These are phyloP conservation scores for Rhizopogon vesiculosus DNA, from an alignment of 768 basidiomycete genomes.

Conservation along the genomic window DNA sequence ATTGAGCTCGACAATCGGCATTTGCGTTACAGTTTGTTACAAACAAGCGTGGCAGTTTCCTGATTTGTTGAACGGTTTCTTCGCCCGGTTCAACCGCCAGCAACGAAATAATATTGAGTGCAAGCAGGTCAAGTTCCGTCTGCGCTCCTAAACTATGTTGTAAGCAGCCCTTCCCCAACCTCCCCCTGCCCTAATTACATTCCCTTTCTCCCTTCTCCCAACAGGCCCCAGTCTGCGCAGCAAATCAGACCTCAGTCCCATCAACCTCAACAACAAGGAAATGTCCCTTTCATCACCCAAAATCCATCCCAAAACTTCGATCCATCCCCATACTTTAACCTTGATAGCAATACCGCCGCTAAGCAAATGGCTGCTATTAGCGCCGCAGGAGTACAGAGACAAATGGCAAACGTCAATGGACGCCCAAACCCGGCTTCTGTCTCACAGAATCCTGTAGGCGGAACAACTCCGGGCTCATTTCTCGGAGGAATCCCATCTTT, in stretches of 20 bases:
- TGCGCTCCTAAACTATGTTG: slow-evolving; percentile 26
- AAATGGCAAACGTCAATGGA: slow-evolving; percentile 55
- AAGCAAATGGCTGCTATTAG: slow-evolving; percentile 82
- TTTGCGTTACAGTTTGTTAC: not conserved
- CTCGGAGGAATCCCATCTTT: slow-evolving; percentile 52
- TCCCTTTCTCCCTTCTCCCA: not conserved
- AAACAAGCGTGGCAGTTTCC: not conserved
- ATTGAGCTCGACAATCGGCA: slow-evolving; percentile 4
- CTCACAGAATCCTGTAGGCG: slow-evolving; percentile 34
- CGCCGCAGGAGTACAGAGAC: slow-evolving; percentile 43
- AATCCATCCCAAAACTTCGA: slow-evolving; percentile 21
- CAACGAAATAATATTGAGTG: not conserved
- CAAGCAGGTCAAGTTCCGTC: not conserved
- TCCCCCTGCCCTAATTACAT: not conserved
- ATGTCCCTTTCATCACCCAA: slow-evolving; percentile 12
- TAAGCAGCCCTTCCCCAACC: slow-evolving; percentile 14
- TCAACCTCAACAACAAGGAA: slow-evolving; percentile 13
- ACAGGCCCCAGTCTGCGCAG: slow-evolving; percentile 37
- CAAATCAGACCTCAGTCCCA: slow-evolving; percentile 22
- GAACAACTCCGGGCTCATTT: slow-evolving; percentile 66
- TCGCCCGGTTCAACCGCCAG: slow-evolving; percentile 1
- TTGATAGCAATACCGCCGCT: slow-evolving; percentile 63
- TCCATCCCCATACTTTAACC: slow-evolving; percentile 38
- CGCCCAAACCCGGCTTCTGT: slow-evolving; percentile 34
- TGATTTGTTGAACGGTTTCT: not conserved